Evolutionary conservation across 805 yeast genomes (phyloP).

Genomic region (Maudiozyma bulderi): DNA sequence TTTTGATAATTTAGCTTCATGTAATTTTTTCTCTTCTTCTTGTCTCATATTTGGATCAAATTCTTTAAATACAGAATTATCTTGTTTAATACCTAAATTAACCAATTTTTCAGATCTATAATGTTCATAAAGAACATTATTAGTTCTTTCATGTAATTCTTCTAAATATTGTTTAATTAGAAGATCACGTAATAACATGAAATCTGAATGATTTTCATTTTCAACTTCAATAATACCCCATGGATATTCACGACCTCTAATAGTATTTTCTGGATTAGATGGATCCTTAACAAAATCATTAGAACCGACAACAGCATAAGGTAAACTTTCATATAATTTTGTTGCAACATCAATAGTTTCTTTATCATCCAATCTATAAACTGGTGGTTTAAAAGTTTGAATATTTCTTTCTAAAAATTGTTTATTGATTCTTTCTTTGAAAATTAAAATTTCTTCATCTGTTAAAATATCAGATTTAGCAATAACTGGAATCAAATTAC

Average conservation of each 20-base stretch:
- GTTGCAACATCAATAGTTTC: constrained; percentile 61
- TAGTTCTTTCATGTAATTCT: constrained; percentile 82
- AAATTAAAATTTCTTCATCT: constrained; percentile 68
- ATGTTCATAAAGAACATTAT: constrained; percentile 67
- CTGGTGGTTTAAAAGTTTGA: constrained; percentile 65
- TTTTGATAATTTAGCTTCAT: constrained; percentile 86
- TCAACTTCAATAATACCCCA: constrained; percentile 97
- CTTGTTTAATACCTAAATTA: constrained; percentile 84
- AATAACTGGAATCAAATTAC: constrained; percentile 87
- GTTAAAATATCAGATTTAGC: constrained; percentile 92
- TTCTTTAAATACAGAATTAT: constrained; percentile 84
- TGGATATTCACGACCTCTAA: constrained; percentile 89
- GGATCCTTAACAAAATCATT: constrained; percentile 54
- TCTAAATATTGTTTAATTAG: constrained; percentile 85
- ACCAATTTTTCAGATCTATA: constrained; percentile 78
- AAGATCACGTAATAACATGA: constrained; percentile 78
- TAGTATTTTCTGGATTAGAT: constrained; percentile 76
- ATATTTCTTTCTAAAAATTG: constrained; percentile 72
- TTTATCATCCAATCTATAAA: constrained; percentile 75
- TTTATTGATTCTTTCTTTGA: constrained; percentile 66
- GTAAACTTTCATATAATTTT: constrained; percentile 61
- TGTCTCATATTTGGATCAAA: constrained; percentile 88
- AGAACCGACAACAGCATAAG: constrained; percentile 93
- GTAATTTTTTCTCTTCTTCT: constrained; percentile 86
- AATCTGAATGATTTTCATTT: constrained; percentile 89